These are phyloP conservation scores for Geosmithia flava DNA, from an alignment of 2,329 filamentous ascomycete species.

Conservation along the genomic window DNA sequence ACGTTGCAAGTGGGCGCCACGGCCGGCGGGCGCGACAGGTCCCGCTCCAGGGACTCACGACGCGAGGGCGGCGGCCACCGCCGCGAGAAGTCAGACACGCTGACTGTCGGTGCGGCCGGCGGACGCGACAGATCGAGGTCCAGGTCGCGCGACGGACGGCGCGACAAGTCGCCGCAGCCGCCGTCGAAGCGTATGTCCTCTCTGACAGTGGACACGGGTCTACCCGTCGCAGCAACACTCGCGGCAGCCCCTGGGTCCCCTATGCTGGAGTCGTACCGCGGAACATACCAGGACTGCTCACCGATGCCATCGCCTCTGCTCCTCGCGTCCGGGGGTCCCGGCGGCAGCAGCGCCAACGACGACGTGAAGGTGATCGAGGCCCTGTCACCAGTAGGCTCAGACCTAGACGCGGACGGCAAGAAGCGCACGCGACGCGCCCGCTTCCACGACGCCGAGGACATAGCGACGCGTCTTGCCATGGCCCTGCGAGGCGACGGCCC, in stretches of 20 bases:
- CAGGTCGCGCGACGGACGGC: constrained; percentile 17
- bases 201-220: constrained; percentile 35
- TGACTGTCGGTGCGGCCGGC: constrained; percentile 11
- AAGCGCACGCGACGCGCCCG: constrained; percentile 46
- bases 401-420: constrained; percentile 27
- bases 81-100: constrained; percentile 3
- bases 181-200: constrained; percentile 37
- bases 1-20: constrained; percentile 8
- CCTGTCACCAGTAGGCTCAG: constrained; percentile 39
- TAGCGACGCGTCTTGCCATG: constrained; percentile 63
- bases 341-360: not conserved
- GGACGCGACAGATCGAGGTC: constrained; percentile 12
- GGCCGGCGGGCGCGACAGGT: constrained; percentile 18
- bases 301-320: constrained; percentile 82
- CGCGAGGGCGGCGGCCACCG: not conserved
- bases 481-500: constrained; percentile 57
- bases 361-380: constrained; percentile 31
- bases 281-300: constrained; percentile 88
- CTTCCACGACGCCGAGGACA: constrained; percentile 76
- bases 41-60: constrained; percentile 16
- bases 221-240: constrained; percentile 28
- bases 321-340: constrained; percentile 31
- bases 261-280: constrained; percentile 81
- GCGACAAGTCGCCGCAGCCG: constrained; percentile 34
- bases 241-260: constrained; percentile 63